Conservation (phyloP, 495 filamentous ascomycete species). For the Trichocladium antarcticum region DNA sequence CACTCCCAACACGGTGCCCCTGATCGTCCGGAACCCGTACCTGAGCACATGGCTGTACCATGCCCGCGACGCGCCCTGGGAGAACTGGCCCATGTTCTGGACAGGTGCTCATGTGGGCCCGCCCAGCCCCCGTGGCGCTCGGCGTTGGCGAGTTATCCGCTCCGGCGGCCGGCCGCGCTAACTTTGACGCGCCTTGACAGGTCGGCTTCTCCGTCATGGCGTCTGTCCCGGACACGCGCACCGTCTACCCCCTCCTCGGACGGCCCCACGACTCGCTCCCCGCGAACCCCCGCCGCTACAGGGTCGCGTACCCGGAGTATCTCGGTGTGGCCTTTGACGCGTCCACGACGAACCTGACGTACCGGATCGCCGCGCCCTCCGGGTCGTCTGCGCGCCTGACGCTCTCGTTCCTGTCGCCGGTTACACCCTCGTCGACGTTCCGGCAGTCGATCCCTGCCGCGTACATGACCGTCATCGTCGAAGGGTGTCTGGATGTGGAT, state of each 20-base stretch:
- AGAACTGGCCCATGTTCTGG: slow-evolving; percentile 91
- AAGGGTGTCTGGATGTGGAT: slow-evolving; percentile 61
- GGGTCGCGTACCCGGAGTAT: slow-evolving; percentile 60
- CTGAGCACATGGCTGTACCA: slow-evolving; percentile 76
- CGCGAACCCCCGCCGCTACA: slow-evolving; percentile 40
- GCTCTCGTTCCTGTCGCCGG: slow-evolving; percentile 82
- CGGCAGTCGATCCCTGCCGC: slow-evolving; percentile 84
- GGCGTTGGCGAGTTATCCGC: too few relatives aligned
- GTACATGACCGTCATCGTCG: slow-evolving; percentile 67
- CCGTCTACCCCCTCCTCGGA: slow-evolving; percentile 79
- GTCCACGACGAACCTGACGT: slow-evolving; percentile 86
- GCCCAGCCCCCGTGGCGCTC: too few relatives aligned
- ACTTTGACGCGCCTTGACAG: slow-evolving; percentile 22
- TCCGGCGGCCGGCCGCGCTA: not conserved
- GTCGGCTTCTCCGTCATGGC: slow-evolving; percentile 75
- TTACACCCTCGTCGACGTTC: slow-evolving; percentile 84
- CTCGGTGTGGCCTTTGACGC: slow-evolving; percentile 77
- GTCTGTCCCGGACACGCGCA: slow-evolving; percentile 53
- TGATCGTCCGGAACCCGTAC: slow-evolving; percentile 87
- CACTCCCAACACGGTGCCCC: slow-evolving; percentile 73
- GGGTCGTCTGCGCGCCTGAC: slow-evolving; percentile 45
- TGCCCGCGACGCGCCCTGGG: slow-evolving; percentile 77
- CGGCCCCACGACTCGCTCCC: slow-evolving; percentile 71
- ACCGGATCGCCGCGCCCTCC: slow-evolving; percentile 48
- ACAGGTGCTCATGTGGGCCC: slow-evolving; percentile 53